phyloP scores from a whole-genome alignment of 495 filamentous ascomycete species.

The Neurospora sp. region DNA sequence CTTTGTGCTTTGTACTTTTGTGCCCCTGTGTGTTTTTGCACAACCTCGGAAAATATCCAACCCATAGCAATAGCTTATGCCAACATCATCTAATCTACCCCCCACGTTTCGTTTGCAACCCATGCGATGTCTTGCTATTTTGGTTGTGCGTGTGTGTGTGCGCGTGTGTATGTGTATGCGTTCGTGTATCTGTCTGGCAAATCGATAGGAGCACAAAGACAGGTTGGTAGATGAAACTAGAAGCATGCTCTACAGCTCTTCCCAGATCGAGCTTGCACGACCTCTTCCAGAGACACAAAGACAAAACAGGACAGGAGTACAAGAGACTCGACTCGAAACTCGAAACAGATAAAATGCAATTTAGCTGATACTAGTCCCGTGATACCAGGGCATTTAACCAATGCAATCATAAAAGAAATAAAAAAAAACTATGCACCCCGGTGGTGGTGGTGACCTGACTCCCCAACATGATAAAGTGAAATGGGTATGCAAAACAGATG shows the following conservation, averaged over 20 bases:
- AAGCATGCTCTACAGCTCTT: neutral
- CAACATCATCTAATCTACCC: neutral
- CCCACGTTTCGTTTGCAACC: neutral
- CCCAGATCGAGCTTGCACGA: neutral
- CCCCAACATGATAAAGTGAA: neutral
- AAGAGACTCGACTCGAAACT: neutral
- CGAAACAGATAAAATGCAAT: neutral
- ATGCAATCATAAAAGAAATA: neutral
- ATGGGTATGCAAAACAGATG: neutral
- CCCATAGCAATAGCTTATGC: neutral
- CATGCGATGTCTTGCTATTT: neutral
- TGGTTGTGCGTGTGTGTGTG: neutral
- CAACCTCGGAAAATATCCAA: neutral
- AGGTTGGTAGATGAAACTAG: neutral
- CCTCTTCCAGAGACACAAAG: neutral
- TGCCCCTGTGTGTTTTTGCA: neutral
- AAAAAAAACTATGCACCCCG: neutral
- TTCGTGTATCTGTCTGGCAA: neutral
- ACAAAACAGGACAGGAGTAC: neutral
- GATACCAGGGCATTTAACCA: neutral
- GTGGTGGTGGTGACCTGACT: neutral
- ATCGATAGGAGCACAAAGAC: neutral
- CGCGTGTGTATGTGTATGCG: neutral
- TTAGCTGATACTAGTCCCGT: neutral
- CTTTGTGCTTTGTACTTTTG: neutral